phyloP scores from a whole-genome alignment of 345 rosid genomes.

The Conringia planisiliqua region DNA sequence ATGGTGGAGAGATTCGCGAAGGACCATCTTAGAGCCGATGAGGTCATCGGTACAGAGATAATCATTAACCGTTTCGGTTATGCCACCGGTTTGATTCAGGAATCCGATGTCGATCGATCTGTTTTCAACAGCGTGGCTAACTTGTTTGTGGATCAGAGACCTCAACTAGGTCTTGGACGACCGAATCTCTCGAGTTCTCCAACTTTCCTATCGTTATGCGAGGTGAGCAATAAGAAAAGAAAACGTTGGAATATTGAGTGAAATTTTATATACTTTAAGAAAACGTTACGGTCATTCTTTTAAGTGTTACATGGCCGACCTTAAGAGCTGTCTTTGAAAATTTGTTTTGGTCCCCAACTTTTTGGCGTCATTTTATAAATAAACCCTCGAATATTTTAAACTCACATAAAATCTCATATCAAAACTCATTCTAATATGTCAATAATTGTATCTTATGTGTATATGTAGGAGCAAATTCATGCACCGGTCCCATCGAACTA shows the following conservation, averaged over 20 bases:
- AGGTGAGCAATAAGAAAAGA: slow-evolving; percentile 41
- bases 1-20: slow-evolving; percentile 80
- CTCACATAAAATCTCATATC: not conserved
- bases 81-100: slow-evolving; percentile 53
- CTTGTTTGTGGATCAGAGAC: slow-evolving; percentile 48
- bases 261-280: not conserved
- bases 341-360: no score
- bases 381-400: not conserved
- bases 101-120: slow-evolving; percentile 20
- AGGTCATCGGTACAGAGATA: slow-evolving; percentile 71
- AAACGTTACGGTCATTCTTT: not conserved
- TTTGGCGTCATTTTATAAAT: no score
- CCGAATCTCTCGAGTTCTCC: slow-evolving; percentile 20
- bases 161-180: slow-evolving; percentile 55
- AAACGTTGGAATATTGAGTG: not conserved
- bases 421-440: not conserved
- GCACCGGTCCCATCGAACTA: slow-evolving; percentile 41
- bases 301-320: not conserved
- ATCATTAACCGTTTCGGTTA: slow-evolving; percentile 61
- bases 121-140: slow-evolving; percentile 37
- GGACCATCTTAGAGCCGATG: slow-evolving; percentile 73
- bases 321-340: not conserved
- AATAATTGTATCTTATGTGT: not conserved
- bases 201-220: slow-evolving; percentile 53
- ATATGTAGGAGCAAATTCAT: slow-evolving; percentile 51